phyloP scores from a whole-genome alignment of 495 filamentous ascomycete genomes.

The Xylaria curta region DNA sequence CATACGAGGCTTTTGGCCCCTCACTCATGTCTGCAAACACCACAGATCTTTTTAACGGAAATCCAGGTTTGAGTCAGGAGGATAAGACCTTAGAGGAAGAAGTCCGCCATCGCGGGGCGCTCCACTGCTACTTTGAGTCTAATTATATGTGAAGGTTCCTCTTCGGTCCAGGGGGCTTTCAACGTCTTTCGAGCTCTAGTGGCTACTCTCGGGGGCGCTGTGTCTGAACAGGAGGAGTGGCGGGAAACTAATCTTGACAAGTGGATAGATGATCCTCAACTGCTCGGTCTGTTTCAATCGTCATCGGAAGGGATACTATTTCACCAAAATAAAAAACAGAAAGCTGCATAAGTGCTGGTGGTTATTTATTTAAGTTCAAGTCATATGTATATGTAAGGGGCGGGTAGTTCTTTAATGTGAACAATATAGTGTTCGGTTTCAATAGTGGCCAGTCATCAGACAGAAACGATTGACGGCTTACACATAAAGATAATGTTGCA shows the following conservation, averaged over 20 bases:
- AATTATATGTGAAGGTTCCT: not conserved
- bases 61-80: not conserved
- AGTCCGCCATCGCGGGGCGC: not conserved
- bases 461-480: too few species aligned
- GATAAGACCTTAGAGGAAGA: not conserved
- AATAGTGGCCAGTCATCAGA: too few species aligned
- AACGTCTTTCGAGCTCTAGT: not conserved
- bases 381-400: too few species aligned
- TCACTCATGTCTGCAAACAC: not conserved
- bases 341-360: too few species aligned
- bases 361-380: too few species aligned
- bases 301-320: not conserved
- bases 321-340: too few species aligned
- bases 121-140: not conserved
- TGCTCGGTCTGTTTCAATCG: not conserved
- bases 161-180: conserved; percentile 1
- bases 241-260: not conserved
- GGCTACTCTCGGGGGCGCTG: not conserved
- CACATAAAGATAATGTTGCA: too few species aligned
- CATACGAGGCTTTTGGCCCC: not conserved
- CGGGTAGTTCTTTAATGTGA: too few species aligned
- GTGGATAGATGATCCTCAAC: not conserved
- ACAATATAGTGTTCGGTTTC: too few species aligned
- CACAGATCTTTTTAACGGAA: conserved; percentile 3
- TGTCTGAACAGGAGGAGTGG: not conserved